Conservation (phyloP, 2,329 filamentous ascomycete genomes). For the Sporothrix brunneoviolacea region DNA sequence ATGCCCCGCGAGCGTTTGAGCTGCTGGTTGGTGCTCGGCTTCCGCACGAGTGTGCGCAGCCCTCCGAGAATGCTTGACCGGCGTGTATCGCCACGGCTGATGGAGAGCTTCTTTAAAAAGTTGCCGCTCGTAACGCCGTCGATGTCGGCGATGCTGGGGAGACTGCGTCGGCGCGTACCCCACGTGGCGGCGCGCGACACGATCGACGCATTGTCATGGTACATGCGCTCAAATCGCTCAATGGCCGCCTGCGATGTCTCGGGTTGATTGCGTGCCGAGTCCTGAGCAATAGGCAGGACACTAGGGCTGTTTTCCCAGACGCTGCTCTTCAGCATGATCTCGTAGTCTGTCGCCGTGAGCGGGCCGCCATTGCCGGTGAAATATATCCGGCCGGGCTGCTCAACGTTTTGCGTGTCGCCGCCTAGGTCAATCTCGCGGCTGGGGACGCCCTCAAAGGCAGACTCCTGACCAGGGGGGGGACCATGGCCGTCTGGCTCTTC, state of each 20-base stretch:
- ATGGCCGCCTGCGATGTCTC: conserved; percentile 49
- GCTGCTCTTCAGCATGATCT: conserved; percentile 42
- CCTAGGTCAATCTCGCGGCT: conserved; percentile 39
- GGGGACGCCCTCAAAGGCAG: conserved; percentile 31
- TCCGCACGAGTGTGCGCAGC: conserved; percentile 43
- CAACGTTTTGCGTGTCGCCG: conserved; percentile 43
- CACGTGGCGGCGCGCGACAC: conserved; percentile 61
- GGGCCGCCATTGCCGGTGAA: conserved; percentile 34
- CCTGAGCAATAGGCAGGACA: conserved; percentile 37
- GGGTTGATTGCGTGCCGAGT: conserved; percentile 35
- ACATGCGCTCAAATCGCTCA: conserved; percentile 43
- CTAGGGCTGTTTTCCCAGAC: conserved; percentile 45
- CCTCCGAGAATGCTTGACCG: conserved; percentile 49
- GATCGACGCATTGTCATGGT: conserved; percentile 50
- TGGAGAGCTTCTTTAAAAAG: conserved; percentile 55
- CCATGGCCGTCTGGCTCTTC: background rate
- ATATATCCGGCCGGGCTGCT: conserved; percentile 44
- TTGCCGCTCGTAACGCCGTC: conserved; percentile 55
- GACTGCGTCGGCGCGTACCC: conserved; percentile 60
- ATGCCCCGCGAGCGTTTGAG: conserved; percentile 43
- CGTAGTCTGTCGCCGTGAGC: conserved; percentile 40
- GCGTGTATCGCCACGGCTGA: conserved; percentile 42
- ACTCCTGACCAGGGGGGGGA: background rate
- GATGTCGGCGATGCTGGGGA: conserved; percentile 52
- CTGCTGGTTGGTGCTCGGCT: conserved; percentile 37